Percentiles rank a stretch among this genome's conserved stretches.
Conservation (phyloP, 2,329 filamentous ascomycete species). For the Capronia coronata region DNA sequence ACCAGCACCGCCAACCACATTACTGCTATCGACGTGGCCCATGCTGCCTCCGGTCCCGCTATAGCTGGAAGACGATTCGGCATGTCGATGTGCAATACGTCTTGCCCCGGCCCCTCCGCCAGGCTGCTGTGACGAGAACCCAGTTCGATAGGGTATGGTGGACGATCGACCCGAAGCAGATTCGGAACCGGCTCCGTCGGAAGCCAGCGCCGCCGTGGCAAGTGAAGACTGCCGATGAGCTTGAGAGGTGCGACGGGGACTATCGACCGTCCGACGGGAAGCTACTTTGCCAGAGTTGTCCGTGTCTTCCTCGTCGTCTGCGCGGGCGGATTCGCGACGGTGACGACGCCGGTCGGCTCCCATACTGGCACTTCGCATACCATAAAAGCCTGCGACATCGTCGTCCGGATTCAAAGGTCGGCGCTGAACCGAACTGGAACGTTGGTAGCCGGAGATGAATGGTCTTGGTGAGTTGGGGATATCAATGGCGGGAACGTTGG, state of each 20-base stretch:
- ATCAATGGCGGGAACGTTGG: constrained; percentile 41
- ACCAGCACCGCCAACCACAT: background rate
- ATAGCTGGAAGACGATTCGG: constrained; percentile 23
- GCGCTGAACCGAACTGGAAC: constrained; percentile 42
- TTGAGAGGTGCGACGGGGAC: constrained; percentile 8
- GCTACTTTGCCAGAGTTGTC: background rate
- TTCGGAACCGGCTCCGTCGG: constrained; percentile 22
- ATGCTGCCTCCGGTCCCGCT: constrained; percentile 23
- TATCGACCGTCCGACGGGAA: constrained; percentile 2
- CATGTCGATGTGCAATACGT: constrained; percentile 19
- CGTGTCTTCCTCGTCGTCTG: constrained; percentile 7
- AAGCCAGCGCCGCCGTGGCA: constrained; percentile 7
- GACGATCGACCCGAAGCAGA: constrained; percentile 24
- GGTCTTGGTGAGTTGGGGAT: constrained; percentile 44
- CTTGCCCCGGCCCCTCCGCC: constrained; percentile 15
- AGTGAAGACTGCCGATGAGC: constrained; percentile 18
- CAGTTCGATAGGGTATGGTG: constrained; percentile 16
- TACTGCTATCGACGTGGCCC: constrained; percentile 23
- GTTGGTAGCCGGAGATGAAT: constrained; percentile 38
- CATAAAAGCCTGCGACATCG: constrained; percentile 42
- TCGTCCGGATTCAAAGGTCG: constrained; percentile 32
- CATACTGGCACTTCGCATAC: constrained; percentile 43
- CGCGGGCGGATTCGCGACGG: constrained; percentile 10
- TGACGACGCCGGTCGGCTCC: constrained; percentile 31
- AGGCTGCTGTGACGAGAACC: constrained; percentile 1